Conservation (phyloP, 2,329 filamentous ascomycete genomes). For the Trichothecium roseum region DNA sequence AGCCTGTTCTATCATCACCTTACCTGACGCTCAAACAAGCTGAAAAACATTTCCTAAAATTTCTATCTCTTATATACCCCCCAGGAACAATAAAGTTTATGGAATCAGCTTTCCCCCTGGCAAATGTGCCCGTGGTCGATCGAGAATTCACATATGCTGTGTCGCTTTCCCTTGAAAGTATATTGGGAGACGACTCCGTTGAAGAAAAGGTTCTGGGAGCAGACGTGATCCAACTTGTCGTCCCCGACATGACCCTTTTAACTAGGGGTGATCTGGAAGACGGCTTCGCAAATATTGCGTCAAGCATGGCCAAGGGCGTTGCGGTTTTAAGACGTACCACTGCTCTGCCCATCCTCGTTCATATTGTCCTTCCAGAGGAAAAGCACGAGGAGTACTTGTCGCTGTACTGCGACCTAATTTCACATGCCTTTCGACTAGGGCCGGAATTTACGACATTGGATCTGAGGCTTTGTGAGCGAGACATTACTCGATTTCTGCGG, state of each 20-base stretch:
- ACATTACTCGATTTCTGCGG: too few species aligned
- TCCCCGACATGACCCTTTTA: conserved; percentile 28
- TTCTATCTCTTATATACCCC: conserved; percentile 51
- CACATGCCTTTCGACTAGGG: conserved; percentile 47
- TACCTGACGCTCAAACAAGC: conserved; percentile 59
- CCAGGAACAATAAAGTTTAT: conserved; percentile 44
- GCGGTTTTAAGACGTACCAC: conserved; percentile 53
- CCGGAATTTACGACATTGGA: conserved; percentile 54
- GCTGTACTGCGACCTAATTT: conserved; percentile 44
- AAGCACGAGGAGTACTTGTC: conserved; percentile 11
- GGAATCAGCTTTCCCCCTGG: conserved; percentile 55
- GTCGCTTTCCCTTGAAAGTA: conserved; percentile 46
- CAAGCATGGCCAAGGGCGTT: conserved; percentile 45
- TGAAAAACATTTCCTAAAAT: conserved; percentile 60
- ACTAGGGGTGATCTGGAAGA: conserved; percentile 7
- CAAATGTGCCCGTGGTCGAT: conserved; percentile 47
- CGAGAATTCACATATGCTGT: conserved; percentile 58
- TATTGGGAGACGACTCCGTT: conserved; percentile 49
- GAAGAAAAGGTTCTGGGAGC: conserved; percentile 56
- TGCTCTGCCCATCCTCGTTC: conserved; percentile 47
- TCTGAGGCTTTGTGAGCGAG: too few species aligned
- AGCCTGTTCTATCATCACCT: too few species aligned
- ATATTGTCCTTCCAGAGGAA: conserved; percentile 28
- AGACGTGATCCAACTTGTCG: conserved; percentile 55
- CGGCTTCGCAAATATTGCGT: conserved; percentile 22